Evolutionary conservation across 345 rosid genomes (phyloP), one percentile per base, ranked within the genome.

Genomic region (Barbarea vulgaris): DNA sequence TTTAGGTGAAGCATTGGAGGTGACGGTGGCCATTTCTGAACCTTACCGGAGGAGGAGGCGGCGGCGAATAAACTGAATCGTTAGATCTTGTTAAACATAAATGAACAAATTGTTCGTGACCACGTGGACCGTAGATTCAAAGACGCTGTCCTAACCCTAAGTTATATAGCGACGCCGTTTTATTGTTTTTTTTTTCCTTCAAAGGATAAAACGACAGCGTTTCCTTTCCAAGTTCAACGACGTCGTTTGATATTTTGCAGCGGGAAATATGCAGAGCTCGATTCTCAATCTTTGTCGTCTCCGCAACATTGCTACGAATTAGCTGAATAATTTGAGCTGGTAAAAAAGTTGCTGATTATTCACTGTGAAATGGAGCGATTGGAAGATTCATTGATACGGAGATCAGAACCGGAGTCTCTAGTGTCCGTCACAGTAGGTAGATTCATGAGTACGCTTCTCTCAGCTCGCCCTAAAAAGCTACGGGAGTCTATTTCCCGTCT

Each of bases 381-480:
- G 64, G 84, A 79, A 17, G 79, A 82, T n/a, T 83, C 44, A 58
- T 12, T 85, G 48, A 73, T 88, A 53, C 78, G 85, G 86, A 80
- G 58, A 69, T 78, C 91, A 27, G 76, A 81, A 34, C 76, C 84
- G 17, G 89, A 88, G 53, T 82, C 96, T 7, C 64, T 87, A 86
- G 83, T 84, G 42, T 80, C 87, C 3, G 79, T 89, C 33, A 86
- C 90, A 7, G 72, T 90, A 15, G 96, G 91, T 22, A 74, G 93
- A 79, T 87, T 84, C 21, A 81, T 88, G 81, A 70, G 69, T 28
- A 77, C 87, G 57, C 83, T 93, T 18, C 93, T 93, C 67, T 22
- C 83, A 0, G 75, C 96, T 72, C 93, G 89, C 76, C 74, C 96
- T 67, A 88, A 66, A 69, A 90, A 87, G 84, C 91, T 93, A 68